phyloP scores from a whole-genome alignment of 495 filamentous ascomycete genomes.

The Penicillium ucsense region DNA sequence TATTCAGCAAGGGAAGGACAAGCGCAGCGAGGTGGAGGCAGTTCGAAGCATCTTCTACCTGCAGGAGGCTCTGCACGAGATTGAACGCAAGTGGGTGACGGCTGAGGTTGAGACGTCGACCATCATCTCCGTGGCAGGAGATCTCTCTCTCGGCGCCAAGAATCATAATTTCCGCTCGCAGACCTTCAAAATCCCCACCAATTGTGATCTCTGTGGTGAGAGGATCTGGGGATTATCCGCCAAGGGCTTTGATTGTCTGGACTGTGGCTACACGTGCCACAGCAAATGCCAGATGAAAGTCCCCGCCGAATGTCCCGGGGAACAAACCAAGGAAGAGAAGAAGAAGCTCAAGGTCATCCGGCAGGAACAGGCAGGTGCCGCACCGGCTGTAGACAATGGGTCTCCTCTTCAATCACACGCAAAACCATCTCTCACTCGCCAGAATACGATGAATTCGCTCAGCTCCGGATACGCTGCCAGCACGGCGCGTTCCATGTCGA shows the following conservation, averaged over 20 bases:
- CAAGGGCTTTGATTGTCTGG: conserved; percentile 89
- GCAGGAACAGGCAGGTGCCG: conserved; percentile 65
- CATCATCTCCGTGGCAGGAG: conserved; percentile 76
- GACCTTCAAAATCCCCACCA: conserved; percentile 97
- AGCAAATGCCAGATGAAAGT: conserved; percentile 99
- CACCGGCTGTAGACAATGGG: conserved; percentile 29
- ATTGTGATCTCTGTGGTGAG: conserved; percentile 93
- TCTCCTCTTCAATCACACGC: conserved; percentile 28
- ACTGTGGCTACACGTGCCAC: conserved; percentile 97
- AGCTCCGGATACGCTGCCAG: conserved; percentile 83
- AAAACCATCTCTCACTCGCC: conserved; percentile 53
- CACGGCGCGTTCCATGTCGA: conserved; percentile 63
- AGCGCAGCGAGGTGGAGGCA: conserved; percentile 71
- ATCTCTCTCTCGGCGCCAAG: conserved; percentile 80
- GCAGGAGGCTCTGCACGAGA: conserved; percentile 76
- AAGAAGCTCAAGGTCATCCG: conserved; percentile 80
- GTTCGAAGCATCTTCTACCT: conserved; percentile 65
- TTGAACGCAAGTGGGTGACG: conserved; percentile 76
- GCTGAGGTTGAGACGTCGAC: conserved; percentile 88
- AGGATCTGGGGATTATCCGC: conserved; percentile 93
- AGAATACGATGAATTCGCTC: conserved; percentile 87
- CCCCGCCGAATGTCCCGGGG: conserved; percentile 87
- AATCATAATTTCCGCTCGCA: conserved; percentile 95
- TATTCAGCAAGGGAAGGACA: conserved; percentile 72
- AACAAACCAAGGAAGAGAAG: conserved; percentile 84